Evolutionary conservation across 306 rosid genomes (phyloP), one percentile per base, ranked within the genome.

Genomic region (Quercus aquifolioides): DNA sequence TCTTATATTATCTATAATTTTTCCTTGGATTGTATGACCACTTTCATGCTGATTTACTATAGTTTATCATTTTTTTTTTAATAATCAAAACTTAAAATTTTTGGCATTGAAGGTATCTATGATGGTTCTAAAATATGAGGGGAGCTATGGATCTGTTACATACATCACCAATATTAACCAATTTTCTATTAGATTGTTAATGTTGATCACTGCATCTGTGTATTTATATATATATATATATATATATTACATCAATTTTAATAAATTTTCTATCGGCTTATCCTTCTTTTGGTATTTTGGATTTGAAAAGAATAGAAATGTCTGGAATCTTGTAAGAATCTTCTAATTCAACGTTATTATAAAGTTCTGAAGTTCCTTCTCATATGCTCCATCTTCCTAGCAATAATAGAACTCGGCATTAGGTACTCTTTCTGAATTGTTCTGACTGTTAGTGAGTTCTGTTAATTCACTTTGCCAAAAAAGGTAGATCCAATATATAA

Each of bases 401-500:
- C 5, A 54, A 25, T 58, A 72, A 28, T 72, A 23, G 20, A 43
- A 30, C 67, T 77, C 55, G 69, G 80, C 49, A 28, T 49, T 38
- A 13, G 64, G 57, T 68, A 46, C 74, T 82, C 60, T 55, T 14
- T 9, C 65, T 70, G 19, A 69, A 71, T 46, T 55, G 18, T 52
- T 71, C 55, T 52, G 55, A 78, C 26, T 62, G 33, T 56, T 43
- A 56, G 20, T 14, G 20, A 64, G 70, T 76, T 84, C 43, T 41
- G 41, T 82, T 68, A 19, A 51, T 58, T 33, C 43, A 33, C 21
- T 28, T 56, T 70, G 55, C 76, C 69, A 51, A 72, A 62, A 63
- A 10, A 74, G 25, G 46, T 28, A 80, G 73, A 83, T 58, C 55
- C 43, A 79, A 69, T 79, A 60, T 54, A 64, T 69, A 74, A 71